Evolutionary conservation across 176 grass and related monocot species (phyloP), one percentile per base, ranked within the genome.

Genomic region (Aegilops umbellulata): DNA sequence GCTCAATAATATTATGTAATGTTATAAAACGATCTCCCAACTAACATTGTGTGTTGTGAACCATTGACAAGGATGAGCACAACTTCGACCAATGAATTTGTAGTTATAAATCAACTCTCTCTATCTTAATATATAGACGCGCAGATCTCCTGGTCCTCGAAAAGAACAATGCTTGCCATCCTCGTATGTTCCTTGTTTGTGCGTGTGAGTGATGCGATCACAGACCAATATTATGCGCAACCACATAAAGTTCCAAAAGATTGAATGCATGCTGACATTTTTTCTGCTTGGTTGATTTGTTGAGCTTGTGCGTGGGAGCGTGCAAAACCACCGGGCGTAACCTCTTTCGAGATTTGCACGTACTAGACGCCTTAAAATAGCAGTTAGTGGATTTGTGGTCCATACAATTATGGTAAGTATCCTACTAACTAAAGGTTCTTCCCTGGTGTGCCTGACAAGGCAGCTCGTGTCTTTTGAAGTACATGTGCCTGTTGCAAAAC

Each of bases 321-420:
- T 80, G 66, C 32, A 80, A 83, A 84, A 30, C 68, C 71, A 77
- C 8, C n/a, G 53, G 25, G 16, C 9, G 9, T 61, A 70, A 36
- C 81, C 55, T 24, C 89, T 91, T 91, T 91, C 84, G 85, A 87
- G 76, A 87, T 69, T 31, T 80, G 89, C 74, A 63, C 61, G 89
- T 87, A 87, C 81, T n/a, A 69, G 46, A 4, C 60, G 15, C 69
- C 75, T 87, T 91, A 80, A 58, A 80, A 76, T 87, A 84, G 69
- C 27, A 69, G 36, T 53, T 17, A 87, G 89, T 87, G 85, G 85
- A 69, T 87, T 84, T 87, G 85, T 91, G 89, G 81, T 91, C 85
- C 89, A 87, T 76, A 47, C 85, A 80, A 69, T 76, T 87, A 61
- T 80, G 76, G 76, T 80, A 84, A 80, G 60, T 69, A 34, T 69